Evolutionary conservation across 1,139 yeast species (phyloP).

Genomic region (Blastobotrys aristatus): DNA sequence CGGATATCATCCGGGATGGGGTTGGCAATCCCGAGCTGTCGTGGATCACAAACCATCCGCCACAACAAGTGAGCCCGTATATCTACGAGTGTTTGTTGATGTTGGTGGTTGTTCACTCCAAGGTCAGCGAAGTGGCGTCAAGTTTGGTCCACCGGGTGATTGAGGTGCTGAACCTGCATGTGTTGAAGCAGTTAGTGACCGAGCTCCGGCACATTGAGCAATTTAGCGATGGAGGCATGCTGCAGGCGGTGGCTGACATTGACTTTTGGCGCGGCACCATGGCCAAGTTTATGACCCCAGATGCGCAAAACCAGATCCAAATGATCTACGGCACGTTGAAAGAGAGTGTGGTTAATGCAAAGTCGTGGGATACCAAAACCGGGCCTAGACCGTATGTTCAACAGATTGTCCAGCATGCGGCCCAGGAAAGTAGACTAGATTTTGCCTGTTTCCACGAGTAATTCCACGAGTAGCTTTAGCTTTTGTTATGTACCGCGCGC

Average conservation of each 20-base stretch:
- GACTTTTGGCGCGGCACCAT: constrained; percentile 36
- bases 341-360: constrained; percentile 24
- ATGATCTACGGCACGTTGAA: constrained; percentile 30
- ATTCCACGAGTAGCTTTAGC: too few species aligned
- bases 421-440: constrained; percentile 16
- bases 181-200: constrained; percentile 42
- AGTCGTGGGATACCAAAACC: constrained; percentile 25
- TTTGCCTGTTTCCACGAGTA: constrained; percentile 14
- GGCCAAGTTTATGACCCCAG: constrained; percentile 30
- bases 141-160: constrained; percentile 42
- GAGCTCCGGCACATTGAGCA: constrained; percentile 40
- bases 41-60: constrained; percentile 42
- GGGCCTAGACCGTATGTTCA: constrained; percentile 28
- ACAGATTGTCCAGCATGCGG: constrained; percentile 21
- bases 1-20: constrained; percentile 46
- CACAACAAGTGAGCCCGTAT: constrained; percentile 38
- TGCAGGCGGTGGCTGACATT: constrained; percentile 39
- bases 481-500: background rate
- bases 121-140: constrained; percentile 45
- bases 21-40: constrained; percentile 28
- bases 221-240: constrained; percentile 36
- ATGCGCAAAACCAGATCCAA: constrained; percentile 30
- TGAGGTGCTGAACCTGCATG: constrained; percentile 43
- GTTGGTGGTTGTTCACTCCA: constrained; percentile 50
- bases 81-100: constrained; percentile 48